phyloP scores from a whole-genome alignment of 2,329 filamentous ascomycete genomes.

The Apiospora rasikravindrae region DNA sequence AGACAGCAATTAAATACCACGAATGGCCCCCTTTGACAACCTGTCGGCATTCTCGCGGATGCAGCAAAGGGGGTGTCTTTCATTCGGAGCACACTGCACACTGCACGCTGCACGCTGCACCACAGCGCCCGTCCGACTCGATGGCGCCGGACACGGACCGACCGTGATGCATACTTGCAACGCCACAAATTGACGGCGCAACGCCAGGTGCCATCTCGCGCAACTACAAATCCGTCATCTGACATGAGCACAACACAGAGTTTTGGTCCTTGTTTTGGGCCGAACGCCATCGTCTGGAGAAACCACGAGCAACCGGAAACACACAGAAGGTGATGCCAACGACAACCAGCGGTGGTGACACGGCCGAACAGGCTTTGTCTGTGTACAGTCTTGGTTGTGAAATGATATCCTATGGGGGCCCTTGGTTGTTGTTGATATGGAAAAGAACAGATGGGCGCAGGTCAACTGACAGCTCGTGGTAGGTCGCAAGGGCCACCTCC shows the following conservation, averaged over 20 bases:
- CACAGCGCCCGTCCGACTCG: neutral
- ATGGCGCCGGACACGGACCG: conserved; percentile 11
- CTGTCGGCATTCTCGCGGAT: neutral
- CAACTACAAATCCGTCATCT: neutral
- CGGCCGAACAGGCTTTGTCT: neutral
- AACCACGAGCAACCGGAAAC: neutral
- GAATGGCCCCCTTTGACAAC: neutral
- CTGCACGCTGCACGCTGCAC: too few species aligned
- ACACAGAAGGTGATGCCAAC: neutral
- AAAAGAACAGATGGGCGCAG: neutral
- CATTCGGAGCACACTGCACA: neutral
- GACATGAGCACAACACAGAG: conserved; percentile 5
- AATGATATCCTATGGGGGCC: neutral
- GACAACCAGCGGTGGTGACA: neutral
- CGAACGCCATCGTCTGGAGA: neutral
- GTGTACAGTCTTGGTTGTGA: neutral
- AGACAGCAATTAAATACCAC: conserved; percentile 2
- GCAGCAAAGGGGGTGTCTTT: neutral
- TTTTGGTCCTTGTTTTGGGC: neutral
- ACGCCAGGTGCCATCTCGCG: neutral
- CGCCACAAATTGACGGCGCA: neutral
- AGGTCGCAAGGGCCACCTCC: neutral
- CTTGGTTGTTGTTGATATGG: neutral
- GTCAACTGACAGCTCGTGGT: neutral
- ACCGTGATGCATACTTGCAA: conserved; percentile 3